phyloP scores from a whole-genome alignment of 148 eudicot genomes.

The Selenicereus undatus region DNA sequence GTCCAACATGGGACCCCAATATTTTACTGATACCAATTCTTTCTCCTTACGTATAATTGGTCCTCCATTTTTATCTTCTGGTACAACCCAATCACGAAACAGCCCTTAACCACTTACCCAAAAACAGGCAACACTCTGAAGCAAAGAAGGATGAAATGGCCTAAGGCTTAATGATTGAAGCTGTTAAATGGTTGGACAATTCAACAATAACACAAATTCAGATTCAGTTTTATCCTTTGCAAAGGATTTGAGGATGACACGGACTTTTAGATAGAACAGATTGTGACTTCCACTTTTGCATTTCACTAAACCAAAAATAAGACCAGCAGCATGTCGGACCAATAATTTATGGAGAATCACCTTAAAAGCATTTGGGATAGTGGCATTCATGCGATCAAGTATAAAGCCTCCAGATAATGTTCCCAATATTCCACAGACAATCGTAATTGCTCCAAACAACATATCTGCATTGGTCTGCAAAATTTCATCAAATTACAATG shows the following conservation, averaged over 20 bases:
- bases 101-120: background rate
- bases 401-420: conserved; percentile 70
- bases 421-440: conserved; percentile 75
- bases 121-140: background rate
- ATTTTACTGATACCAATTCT: too few relatives aligned
- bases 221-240: background rate
- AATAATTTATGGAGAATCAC: conserved; percentile 26
- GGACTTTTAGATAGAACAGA: background rate
- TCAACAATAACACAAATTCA: background rate
- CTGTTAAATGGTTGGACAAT: background rate
- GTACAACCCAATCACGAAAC: background rate
- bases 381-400: conserved; percentile 63
- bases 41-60: background rate
- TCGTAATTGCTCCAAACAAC: conserved; percentile 73
- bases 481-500: conserved; percentile 1
- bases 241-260: background rate
- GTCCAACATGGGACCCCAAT: background rate
- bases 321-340: background rate
- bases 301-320: background rate
- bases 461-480: conserved; percentile 67
- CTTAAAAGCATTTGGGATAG: conserved; percentile 84
- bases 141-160: background rate
- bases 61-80: background rate
- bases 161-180: background rate
- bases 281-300: background rate